phyloP scores from a whole-genome alignment of 306 rosid genomes.

The Lotus japonicus region DNA sequence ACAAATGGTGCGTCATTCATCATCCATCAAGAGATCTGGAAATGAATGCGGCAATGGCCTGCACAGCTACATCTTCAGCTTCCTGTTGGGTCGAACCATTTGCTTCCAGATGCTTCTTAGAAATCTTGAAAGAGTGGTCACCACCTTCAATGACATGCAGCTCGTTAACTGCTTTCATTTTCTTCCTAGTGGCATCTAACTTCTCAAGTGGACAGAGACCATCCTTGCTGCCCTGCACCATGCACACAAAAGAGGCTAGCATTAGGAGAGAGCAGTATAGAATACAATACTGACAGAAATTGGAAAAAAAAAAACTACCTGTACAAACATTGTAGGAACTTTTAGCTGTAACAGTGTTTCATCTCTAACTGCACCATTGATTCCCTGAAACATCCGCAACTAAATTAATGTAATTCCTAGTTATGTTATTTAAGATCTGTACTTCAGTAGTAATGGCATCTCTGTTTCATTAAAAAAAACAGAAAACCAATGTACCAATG shows the following conservation, averaged over 20 bases:
- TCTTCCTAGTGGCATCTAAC: slow-evolving; percentile 62
- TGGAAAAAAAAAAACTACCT: slow-evolving; percentile 39
- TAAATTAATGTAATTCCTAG: background rate
- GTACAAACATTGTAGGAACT: slow-evolving; percentile 80
- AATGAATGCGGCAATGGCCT: slow-evolving; percentile 54
- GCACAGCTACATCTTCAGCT: slow-evolving; percentile 60
- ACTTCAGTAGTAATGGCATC: background rate
- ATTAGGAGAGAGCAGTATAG: slow-evolving; percentile 3
- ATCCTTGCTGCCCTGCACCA: slow-evolving; percentile 76
- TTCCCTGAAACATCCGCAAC: slow-evolving; percentile 50
- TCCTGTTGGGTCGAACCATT: slow-evolving; percentile 49
- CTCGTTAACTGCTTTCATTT: slow-evolving; percentile 52
- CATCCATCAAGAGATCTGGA: slow-evolving; percentile 35
- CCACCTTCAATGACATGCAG: slow-evolving; percentile 83
- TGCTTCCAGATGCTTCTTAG: slow-evolving; percentile 76
- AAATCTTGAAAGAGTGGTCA: slow-evolving; percentile 87
- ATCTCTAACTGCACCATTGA: slow-evolving; percentile 69
- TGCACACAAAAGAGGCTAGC: background rate
- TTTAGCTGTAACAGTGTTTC: slow-evolving; percentile 55
- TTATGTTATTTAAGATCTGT: background rate
- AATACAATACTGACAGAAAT: slow-evolving; percentile 2
- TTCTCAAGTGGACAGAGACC: slow-evolving; percentile 64
- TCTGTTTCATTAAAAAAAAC: background rate
- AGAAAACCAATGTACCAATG: slow-evolving; percentile 2
- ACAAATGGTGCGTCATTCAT: background rate